Percentiles rank a stretch among this genome's conserved stretches.
phyloP scores from a whole-genome alignment of 2,329 filamentous ascomycete species.

The Fusarium buharicum region DNA sequence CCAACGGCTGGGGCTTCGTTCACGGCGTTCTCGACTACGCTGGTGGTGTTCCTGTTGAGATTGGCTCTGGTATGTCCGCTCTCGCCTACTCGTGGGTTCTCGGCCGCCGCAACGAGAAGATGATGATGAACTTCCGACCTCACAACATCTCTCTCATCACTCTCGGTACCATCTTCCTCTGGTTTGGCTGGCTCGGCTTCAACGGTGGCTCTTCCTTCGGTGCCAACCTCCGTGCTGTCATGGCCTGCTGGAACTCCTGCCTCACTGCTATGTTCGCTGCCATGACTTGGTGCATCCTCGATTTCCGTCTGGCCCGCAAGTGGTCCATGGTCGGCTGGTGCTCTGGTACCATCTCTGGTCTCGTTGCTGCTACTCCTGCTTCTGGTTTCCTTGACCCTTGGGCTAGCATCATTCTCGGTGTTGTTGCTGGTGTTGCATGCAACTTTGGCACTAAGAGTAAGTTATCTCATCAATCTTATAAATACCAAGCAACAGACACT shows the following conservation, averaged over 20 bases:
- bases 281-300: conserved; percentile 93
- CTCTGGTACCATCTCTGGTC: conserved; percentile 75
- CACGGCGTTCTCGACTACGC: conserved; percentile 97
- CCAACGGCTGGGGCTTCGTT: conserved; percentile 90
- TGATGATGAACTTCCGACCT: conserved; percentile 99
- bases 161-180: conserved; percentile 92
- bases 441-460: conserved; percentile 73
- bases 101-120: conserved; percentile 95
- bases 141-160: conserved; percentile 99
- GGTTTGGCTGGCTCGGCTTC: conserved; percentile 99
- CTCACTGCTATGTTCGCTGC: conserved; percentile 91
- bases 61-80: conserved; percentile 90
- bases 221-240: conserved; percentile 90
- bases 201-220: conserved; percentile 96
- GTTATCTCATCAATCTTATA: conserved; percentile 12
- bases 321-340: conserved; percentile 86
- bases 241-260: conserved; percentile 99
- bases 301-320: conserved; percentile 93
- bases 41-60: conserved; percentile 96
- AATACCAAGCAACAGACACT: not conserved
- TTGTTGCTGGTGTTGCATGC: conserved; percentile 72
- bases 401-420: conserved; percentile 73
- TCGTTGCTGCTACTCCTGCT: conserved; percentile 75
- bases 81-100: conserved; percentile 96
- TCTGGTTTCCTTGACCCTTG: conserved; percentile 75